Percentiles rank a stretch among this genome's conserved stretches.
Evolutionary conservation across 2,329 filamentous ascomycete genomes (phyloP).

Genomic region (Microdochium bolleyi): DNA sequence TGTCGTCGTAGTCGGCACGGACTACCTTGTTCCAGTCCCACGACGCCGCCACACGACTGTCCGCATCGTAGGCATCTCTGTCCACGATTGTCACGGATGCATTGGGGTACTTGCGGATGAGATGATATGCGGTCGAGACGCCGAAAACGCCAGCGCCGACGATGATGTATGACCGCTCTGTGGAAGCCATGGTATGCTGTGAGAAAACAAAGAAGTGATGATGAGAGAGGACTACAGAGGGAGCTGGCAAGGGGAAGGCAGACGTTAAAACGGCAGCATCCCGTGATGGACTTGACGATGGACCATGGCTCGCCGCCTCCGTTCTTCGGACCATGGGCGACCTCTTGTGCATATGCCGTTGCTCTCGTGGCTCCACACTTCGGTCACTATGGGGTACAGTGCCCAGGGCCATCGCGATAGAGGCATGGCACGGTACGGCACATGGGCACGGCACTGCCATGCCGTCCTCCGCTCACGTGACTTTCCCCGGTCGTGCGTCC

Average conservation of each 20-base stretch:
- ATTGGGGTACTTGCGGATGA: conserved; percentile 40
- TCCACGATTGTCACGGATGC: conserved; percentile 50
- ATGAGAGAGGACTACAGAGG: not conserved
- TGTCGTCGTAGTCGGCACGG: conserved; percentile 59
- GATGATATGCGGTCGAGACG: conserved; percentile 56
- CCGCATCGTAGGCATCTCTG: conserved; percentile 40
- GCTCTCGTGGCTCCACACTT: too few species aligned
- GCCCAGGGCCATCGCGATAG: too few species aligned
- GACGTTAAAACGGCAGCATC: too few species aligned
- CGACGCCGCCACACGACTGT: conserved; percentile 48
- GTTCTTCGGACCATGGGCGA: too few species aligned
- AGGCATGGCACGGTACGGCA: not conserved
- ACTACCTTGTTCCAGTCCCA: conserved; percentile 70
- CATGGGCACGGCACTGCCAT: not conserved
- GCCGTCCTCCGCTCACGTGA: not conserved
- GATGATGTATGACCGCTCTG: conserved; percentile 39
- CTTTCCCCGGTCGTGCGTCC: not conserved
- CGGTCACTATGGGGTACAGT: too few species aligned
- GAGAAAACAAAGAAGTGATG: not conserved
- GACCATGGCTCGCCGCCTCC: too few species aligned
- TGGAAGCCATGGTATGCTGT: not conserved
- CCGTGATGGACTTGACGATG: too few species aligned
- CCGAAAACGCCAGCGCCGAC: conserved; percentile 60
- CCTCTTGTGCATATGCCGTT: too few species aligned
- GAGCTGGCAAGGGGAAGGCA: too few species aligned